phyloP scores from a whole-genome alignment of 768 basidiomycete genomes.

The Auriscalpium microsporum region DNA sequence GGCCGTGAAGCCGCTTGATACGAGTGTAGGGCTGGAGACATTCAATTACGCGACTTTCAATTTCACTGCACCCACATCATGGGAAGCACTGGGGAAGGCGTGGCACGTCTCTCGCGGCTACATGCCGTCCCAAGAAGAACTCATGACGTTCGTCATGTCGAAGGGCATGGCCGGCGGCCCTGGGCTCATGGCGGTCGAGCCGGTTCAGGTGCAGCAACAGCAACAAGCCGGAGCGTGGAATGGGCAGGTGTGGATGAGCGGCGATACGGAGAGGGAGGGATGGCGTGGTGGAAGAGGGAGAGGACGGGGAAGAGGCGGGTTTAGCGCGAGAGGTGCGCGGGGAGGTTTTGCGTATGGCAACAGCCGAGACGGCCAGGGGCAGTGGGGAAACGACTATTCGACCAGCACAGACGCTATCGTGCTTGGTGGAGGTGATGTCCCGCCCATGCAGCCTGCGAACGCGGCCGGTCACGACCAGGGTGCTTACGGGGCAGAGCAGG shows the following conservation, averaged over 20 bases:
- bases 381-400: conserved; percentile 27
- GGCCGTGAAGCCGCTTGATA: not conserved
- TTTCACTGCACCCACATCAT: conserved; percentile 62
- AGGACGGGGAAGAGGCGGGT: conserved; percentile 21
- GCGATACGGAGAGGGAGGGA: not conserved
- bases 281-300: conserved; percentile 27
- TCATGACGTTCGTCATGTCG: conserved; percentile 65
- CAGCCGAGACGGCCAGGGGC: conserved; percentile 28
- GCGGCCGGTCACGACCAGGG: too few species aligned
- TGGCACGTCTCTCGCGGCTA: conserved; percentile 65
- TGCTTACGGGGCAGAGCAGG: not conserved
- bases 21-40: conserved; percentile 38
- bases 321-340: conserved; percentile 23
- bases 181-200: not conserved
- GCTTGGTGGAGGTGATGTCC: conserved; percentile 39
- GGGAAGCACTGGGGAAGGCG: conserved; percentile 75
- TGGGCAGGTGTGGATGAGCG: conserved; percentile 6
- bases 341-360: conserved; percentile 34
- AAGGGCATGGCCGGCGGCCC: conserved; percentile 17
- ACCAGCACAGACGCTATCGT: conserved; percentile 50
- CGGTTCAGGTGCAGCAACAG: not conserved
- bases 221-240: conserved; percentile 2
- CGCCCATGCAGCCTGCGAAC: not conserved
- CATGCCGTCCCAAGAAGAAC: conserved; percentile 62
- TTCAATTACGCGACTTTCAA: conserved; percentile 72